Evolutionary conservation across 2,329 filamentous ascomycete genomes (phyloP), one percentile per base, ranked within the genome.

Genomic region (Endocalyx cinctus): DNA sequence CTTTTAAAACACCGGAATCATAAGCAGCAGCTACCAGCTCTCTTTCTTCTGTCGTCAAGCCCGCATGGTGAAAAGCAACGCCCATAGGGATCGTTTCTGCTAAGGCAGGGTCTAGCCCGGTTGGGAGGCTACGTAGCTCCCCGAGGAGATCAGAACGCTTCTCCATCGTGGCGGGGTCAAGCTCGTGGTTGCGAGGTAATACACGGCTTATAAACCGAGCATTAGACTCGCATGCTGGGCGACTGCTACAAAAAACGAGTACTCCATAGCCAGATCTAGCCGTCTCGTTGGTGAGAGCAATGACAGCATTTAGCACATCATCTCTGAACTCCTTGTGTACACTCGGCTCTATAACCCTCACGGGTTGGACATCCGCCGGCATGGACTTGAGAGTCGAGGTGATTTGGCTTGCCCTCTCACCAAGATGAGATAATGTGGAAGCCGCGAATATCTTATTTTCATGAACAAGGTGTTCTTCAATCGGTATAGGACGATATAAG

Each of bases 381-480:
- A 39, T 41, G 48, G 59, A 37, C 54, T 39, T 33, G 39, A 55
- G 39, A 35, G 54, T 42, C 32, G 56, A 42, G 38, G 60, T 65
- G 10, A 77, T 52, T 39, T 77, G 72, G 8, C 65, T 69, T 10
- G 73, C 71, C 10, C 70, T 77, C 40, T 75, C 75, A 25, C 79
- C 70, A 25, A 82, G 63, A 31, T 64, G 69, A 30, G 67, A 72
- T 7, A 75, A 77, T n/a, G 63, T 74, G 18, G 70, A 70, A 14
- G 77, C 74, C 4, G 73, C 69, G 46, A 85, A 87, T 8, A 87
- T 69, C 5, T 69, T 69, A 37, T 82, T 77, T 28, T 87, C 80
- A 51, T 79, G 83, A 4, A 87, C 83, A 1, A 88, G 63, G 50
- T 85, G 75, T 47, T 88, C 84, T 32, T 86, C 73, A 15, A 89